Evolutionary conservation across 768 basidiomycete species (phyloP).

Genomic region (Cubamyces sp.): DNA sequence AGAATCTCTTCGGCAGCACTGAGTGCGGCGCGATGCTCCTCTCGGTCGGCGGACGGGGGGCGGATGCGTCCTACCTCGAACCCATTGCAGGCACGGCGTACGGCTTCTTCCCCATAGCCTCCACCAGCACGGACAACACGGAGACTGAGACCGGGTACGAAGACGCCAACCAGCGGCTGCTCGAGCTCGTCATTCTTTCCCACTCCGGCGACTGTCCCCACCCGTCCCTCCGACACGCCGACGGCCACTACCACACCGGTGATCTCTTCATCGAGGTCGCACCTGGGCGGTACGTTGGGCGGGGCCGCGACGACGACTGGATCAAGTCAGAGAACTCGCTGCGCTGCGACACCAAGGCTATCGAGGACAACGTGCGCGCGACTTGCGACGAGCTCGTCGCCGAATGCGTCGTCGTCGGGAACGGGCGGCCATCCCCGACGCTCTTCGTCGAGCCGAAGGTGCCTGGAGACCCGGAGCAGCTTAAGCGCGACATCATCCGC

Average conservation of each 20-base stretch:
- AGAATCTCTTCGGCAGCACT: slow-evolving; percentile 82
- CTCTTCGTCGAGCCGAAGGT: slow-evolving; percentile 69
- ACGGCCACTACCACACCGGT: slow-evolving; percentile 80
- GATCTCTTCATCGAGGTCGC: slow-evolving; percentile 74
- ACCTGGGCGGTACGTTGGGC: slow-evolving; percentile 62
- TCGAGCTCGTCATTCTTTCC: slow-evolving; percentile 72
- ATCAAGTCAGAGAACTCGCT: slow-evolving; percentile 82
- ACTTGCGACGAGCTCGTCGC: slow-evolving; percentile 68
- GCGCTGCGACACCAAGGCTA: slow-evolving; percentile 79
- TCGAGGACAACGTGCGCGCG: slow-evolving; percentile 74
- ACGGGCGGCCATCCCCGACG: slow-evolving; percentile 74
- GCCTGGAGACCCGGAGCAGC: slow-evolving; percentile 50
- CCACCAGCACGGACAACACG: slow-evolving; percentile 28
- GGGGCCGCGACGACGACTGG: slow-evolving; percentile 84
- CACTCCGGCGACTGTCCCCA: slow-evolving; percentile 74
- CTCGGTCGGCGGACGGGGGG: slow-evolving; percentile 57
- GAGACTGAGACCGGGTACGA: slow-evolving; percentile 49
- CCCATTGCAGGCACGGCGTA: slow-evolving; percentile 68
- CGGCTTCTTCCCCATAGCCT: slow-evolving; percentile 62
- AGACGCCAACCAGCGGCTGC: slow-evolving; percentile 53
- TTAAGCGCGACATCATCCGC: slow-evolving; percentile 74
- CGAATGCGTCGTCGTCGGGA: slow-evolving; percentile 78
- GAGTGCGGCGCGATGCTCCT: slow-evolving; percentile 77
- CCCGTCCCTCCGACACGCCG: slow-evolving; percentile 54
- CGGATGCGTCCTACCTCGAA: slow-evolving; percentile 54